Base-by-base conservation (phyloP, 768 basidiomycete genomes). In the Tylopilus subfusipes region DNA sequence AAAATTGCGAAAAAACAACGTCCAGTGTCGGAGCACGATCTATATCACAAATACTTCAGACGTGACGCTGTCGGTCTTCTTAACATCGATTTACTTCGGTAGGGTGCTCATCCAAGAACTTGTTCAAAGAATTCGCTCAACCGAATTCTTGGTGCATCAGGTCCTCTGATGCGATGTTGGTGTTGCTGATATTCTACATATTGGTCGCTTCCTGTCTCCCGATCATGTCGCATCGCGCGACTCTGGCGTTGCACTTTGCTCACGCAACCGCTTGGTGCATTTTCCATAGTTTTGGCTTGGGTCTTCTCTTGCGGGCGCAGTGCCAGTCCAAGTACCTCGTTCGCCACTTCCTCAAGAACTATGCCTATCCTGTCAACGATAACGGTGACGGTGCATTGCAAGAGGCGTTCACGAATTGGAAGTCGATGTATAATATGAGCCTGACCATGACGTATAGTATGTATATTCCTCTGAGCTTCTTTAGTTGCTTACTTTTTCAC, bases 341-440 rank as follows among this genome's bases (percentile, higher is more conserved):
- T 25, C 75, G 93, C 59, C 97, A 99, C 69, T 98, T 89, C 67
- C 72, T 97, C 63, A 93, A 96, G 76, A 85, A 98, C 65, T 99
- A 98, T 65, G 85, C 93, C 63, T 98, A 98, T 69, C 80, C 85
- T 13, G 75, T 77, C 43, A 77, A 83, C 54, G 85, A 89, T 52
- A 82, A 79, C 16, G 83, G 82, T 5, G 78, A 84, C 54, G 83
- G 85, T 43, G 95, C 96, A 0, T 82, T 94, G n/a, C 78, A 85
- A 36, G 97, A 99, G 67, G 93, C 96, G 0, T 99, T 98, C 63
- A 78, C 82, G 25, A 98, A 97, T 69, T 99, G 95, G 94, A 98
- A 98, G 72, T 78, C 78, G 5, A 78, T 92, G 25, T 98, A 95
- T 69, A 98, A 98, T 69, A 69, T 93, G 70, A 93, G 89, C 69